Base-by-base conservation (phyloP, 2,329 filamentous ascomycete species). In the Xylariomycetidae sp. region DNA sequence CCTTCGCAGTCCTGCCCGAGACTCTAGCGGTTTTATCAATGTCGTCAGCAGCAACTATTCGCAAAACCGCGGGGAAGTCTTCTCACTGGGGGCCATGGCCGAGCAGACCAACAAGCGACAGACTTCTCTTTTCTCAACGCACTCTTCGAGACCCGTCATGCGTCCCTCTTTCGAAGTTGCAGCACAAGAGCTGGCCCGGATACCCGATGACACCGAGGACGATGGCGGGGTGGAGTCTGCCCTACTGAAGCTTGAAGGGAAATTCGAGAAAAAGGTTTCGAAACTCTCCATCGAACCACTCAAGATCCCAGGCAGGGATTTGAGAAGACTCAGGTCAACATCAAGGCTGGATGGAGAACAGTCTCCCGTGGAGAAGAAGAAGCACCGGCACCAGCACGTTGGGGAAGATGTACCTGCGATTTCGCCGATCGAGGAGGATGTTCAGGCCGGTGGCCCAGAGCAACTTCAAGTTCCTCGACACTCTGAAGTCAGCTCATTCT, bases 191-290 rank as follows among this genome's bases (percentile, higher is more conserved):
- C 75, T 98, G 34, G 86, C 89, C 2, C 80, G 85, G 35, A 85
- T 96, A 17, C 87, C 90, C 0, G 89, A 95, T 52, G 86, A 93
- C 23, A 56, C 65, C 12, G 74, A 80, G 40, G 81, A 82, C 28
- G 85, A 93, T 52, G 87, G 87, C 6, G 90, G 90, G 10, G 80
- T 96, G 17, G 92, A 96, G 53, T 88, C 89, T n/a, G 86, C 92
- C 1, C 59, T 98, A 31, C 63, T 89, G 48, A 98, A 96, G 52
- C 70, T 98, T 1, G 92, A 98, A 63, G 92, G 92, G 8, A 90
- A 78, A 46, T 92, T 82, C 47, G 73, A 82, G 53, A 79, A 71
- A 46, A 75, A 59, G 47, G 42, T 56, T 1, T 55, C 56, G 18
- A 63, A 59, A 32, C 52, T 65, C 10, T 67, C 60, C 10, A 63